Evolutionary conservation across 1,139 yeast genomes (phyloP), one percentile per base, ranked within the genome.

Genomic region (Lodderomyces parapsilosis): DNA sequence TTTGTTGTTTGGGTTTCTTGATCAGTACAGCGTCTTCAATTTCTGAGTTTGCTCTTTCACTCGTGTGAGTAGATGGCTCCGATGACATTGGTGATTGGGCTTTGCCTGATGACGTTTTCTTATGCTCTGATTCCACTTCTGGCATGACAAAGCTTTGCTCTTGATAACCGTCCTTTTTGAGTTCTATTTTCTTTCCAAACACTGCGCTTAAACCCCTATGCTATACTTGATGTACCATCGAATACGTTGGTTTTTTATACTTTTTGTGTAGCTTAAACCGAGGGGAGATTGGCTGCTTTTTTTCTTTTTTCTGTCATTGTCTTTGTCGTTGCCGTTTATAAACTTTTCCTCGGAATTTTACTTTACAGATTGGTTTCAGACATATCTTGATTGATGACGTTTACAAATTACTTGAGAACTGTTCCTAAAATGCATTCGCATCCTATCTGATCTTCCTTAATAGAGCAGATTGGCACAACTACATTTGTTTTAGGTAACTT

Each of bases 1-100:
- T 62, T 22, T 46, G 20, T 18, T 36, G 32, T 7, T 25, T 15
- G 6, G 3, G 22, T 27, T 27, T 14, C 48, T 24, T 22, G 4
- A 6, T 22, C 10, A n/a, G 11, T 11, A 17, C 10, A 8, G 19
- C 15, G 24, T 19, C 25, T 3, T 30, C 19, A 6, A 33, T 8
- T 33, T 33, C 24, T 4, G 31, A 27, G 8, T 27, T 27, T 27
- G n/a, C 17, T 30, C 33, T 30, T 19, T 33, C 36, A 17, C 15
- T 33, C 15, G 36, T 20, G 36, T 20, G 24, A 33, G 17, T 33
- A 4, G 24, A 33, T 19, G 25, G 25, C n/a, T 18, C 18, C 4
- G 24, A 19, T 4, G 9, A 7, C 25, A 33, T 20, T 7, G 24
- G 25, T 6, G 24, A 33, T 19, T 33, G 23, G 19, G 20, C 25